phyloP scores from a whole-genome alignment of 2,329 filamentous ascomycete species.

The Bipolaris bicolor region DNA sequence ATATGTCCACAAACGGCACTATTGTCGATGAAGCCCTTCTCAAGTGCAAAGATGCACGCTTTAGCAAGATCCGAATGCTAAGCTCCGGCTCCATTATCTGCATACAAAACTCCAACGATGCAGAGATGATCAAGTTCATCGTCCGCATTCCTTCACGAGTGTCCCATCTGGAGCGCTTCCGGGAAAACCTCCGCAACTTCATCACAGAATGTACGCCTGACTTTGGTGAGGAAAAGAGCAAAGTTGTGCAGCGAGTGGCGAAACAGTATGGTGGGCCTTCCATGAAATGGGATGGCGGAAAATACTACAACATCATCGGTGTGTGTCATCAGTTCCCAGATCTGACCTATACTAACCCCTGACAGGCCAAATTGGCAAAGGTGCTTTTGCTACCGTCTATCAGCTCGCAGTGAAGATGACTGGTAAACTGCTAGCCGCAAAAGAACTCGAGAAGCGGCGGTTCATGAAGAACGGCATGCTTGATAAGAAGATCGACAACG shows the following conservation, averaged over 20 bases:
- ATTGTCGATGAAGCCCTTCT: slow-evolving; percentile 78
- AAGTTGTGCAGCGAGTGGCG: slow-evolving; percentile 33
- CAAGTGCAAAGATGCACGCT: slow-evolving; percentile 52
- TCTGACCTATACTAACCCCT: slow-evolving; percentile 7
- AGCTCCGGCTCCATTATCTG: slow-evolving; percentile 75
- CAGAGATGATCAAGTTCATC: slow-evolving; percentile 77
- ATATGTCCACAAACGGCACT: slow-evolving; percentile 95
- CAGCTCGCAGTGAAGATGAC: slow-evolving; percentile 85
- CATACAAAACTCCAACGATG: slow-evolving; percentile 61
- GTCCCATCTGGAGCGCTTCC: slow-evolving; percentile 70
- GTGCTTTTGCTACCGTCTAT: slow-evolving; percentile 93
- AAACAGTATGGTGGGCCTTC: slow-evolving; percentile 53
- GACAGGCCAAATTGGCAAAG: slow-evolving; percentile 77
- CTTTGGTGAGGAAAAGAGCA: slow-evolving; percentile 30
- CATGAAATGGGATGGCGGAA: slow-evolving; percentile 82
- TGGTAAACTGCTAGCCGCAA: slow-evolving; percentile 84
- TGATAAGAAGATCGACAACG: slow-evolving; percentile 92
- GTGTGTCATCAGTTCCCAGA: slow-evolving; percentile 1
- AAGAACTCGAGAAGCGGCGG: slow-evolving; percentile 89
- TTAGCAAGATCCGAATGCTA: slow-evolving; percentile 66
- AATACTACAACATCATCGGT: slow-evolving; percentile 78
- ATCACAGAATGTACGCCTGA: slow-evolving; percentile 52
- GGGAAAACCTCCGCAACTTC: slow-evolving; percentile 72
- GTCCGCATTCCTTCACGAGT: slow-evolving; percentile 80
- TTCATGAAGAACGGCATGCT: slow-evolving; percentile 92